Conservation (phyloP, 1,139 yeast genomes). For the Pichia cactophila region DNA sequence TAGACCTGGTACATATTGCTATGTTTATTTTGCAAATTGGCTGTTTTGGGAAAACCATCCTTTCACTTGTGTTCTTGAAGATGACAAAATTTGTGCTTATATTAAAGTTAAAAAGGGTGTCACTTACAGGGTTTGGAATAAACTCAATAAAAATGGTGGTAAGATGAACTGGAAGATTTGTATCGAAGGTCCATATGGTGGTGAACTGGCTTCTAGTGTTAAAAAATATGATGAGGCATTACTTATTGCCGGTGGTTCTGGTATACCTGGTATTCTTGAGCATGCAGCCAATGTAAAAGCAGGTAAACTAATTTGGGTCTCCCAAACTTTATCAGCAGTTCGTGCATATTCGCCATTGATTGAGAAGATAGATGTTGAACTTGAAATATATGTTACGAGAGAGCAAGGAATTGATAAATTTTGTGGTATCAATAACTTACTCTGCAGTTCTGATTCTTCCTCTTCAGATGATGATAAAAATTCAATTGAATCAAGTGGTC, state of each 20-base stretch:
- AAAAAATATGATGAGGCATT: constrained; percentile 43
- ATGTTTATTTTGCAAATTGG: constrained; percentile 33
- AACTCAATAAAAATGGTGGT: constrained; percentile 18
- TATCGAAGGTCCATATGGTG: constrained; percentile 16
- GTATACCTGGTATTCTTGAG: constrained; percentile 16
- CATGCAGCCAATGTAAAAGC: constrained; percentile 29
- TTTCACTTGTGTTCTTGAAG: constrained; percentile 27
- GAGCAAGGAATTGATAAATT: constrained; percentile 6
- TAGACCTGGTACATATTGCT: constrained; percentile 39
- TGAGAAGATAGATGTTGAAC: constrained; percentile 2
- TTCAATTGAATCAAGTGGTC: background rate
- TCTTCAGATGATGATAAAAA: background rate
- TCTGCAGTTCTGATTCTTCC: background rate
- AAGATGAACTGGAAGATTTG: constrained; percentile 10
- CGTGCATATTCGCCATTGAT: constrained; percentile 7
- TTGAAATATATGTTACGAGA: constrained; percentile 15
- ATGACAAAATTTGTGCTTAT: constrained; percentile 22
- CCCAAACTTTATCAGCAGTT: constrained; percentile 5
- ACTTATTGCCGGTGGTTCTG: constrained; percentile 54
- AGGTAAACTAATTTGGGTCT: constrained; percentile 15
- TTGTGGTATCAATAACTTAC: constrained; percentile 2
- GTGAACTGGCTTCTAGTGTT: constrained; percentile 21
- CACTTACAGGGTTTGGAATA: constrained; percentile 17
- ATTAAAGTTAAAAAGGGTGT: constrained; percentile 32
- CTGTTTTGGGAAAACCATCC: constrained; percentile 35